phyloP scores from a whole-genome alignment of 495 filamentous ascomycete species.

The Penicillium soppii region DNA sequence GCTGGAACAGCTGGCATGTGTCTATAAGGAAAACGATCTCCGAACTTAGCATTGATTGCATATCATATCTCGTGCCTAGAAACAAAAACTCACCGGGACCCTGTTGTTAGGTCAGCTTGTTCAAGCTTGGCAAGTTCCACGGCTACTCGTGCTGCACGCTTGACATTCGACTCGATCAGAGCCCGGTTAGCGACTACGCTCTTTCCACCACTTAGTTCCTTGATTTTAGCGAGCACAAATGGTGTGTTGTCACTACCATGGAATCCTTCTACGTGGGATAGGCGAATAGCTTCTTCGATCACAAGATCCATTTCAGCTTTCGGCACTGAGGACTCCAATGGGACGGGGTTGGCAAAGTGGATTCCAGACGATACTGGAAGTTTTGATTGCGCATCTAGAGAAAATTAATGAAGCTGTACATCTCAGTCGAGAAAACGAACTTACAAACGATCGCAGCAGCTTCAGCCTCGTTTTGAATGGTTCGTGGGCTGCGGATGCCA shows the following conservation, averaged over 20 bases:
- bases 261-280: conserved; percentile 67
- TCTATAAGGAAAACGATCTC: conserved; percentile 33
- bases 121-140: conserved; percentile 69
- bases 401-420: not conserved
- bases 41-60: conserved; percentile 33
- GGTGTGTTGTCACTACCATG: conserved; percentile 83
- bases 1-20: conserved; percentile 43
- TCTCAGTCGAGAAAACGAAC: conserved; percentile 18
- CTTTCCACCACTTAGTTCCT: conserved; percentile 69
- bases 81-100: conserved; percentile 42
- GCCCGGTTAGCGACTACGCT: conserved; percentile 75
- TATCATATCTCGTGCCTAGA: conserved; percentile 19
- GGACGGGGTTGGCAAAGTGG: conserved; percentile 86
- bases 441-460: conserved; percentile 83
- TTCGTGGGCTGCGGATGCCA: conserved; percentile 71
- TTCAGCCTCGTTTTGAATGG: conserved; percentile 70
- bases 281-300: conserved; percentile 70
- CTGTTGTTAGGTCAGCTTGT: conserved; percentile 26
- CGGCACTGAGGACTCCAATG: conserved; percentile 66
- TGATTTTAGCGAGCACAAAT: conserved; percentile 79
- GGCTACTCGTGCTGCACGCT: conserved; percentile 75
- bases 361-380: conserved; percentile 72
- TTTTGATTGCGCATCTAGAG: conserved; percentile 60
- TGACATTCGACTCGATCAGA: conserved; percentile 77
- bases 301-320: conserved; percentile 68